Evolutionary conservation across 2,329 filamentous ascomycete species (phyloP).

Genomic region (Pestalotiopsis sp.): DNA sequence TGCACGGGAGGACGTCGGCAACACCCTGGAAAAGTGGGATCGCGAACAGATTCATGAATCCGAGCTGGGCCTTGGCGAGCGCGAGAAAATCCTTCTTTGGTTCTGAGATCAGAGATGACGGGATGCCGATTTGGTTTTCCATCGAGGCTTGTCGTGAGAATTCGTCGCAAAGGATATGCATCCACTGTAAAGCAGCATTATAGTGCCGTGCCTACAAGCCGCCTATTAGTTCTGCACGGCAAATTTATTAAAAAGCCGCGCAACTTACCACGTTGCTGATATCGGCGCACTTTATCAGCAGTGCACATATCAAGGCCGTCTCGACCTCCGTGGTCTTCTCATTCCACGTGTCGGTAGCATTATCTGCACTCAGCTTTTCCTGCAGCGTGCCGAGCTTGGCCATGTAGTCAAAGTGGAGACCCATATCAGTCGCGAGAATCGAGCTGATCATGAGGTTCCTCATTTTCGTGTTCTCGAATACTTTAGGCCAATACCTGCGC

Average conservation of each 20-base stretch:
- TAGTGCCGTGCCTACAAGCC: constrained; percentile 74
- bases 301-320: constrained; percentile 79
- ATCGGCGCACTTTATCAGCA: constrained; percentile 97
- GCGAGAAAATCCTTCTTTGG: constrained; percentile 83
- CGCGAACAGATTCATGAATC: constrained; percentile 96
- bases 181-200: constrained; percentile 84
- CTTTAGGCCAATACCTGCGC: constrained; percentile 84
- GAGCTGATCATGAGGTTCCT: constrained; percentile 93
- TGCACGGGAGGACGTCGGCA: constrained; percentile 79
- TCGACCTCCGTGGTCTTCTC: constrained; percentile 75
- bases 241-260: neutral
- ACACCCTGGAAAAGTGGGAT: constrained; percentile 89
- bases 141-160: constrained; percentile 92
- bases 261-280: constrained; percentile 93
- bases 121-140: constrained; percentile 85
- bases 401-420: constrained; percentile 96
- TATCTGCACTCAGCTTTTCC: constrained; percentile 70
- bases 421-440: constrained; percentile 98
- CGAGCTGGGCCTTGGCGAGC: constrained; percentile 83
- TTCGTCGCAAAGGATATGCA: constrained; percentile 90
- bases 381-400: constrained; percentile 80
- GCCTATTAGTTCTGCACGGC: neutral
- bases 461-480: constrained; percentile 78
- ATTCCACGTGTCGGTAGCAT: constrained; percentile 73
- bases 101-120: constrained; percentile 82